These are phyloP conservation scores for Rhodotorula taiwanensis DNA, from an alignment of 768 basidiomycete genomes.

Conservation along the genomic window DNA sequence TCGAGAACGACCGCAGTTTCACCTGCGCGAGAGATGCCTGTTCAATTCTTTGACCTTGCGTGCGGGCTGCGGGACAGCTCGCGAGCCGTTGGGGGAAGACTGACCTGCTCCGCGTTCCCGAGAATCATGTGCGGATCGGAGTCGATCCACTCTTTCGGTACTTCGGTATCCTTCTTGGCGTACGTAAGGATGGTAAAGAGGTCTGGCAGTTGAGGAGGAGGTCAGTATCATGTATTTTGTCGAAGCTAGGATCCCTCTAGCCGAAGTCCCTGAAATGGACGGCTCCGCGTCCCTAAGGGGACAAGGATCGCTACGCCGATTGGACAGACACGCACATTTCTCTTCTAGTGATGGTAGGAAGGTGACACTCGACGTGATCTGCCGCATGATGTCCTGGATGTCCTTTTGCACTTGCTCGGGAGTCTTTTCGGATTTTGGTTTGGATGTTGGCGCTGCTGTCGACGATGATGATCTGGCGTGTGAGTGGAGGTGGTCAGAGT, in stretches of 20 bases:
- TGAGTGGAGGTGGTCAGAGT: too few species aligned
- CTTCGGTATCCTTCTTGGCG: slow-evolving; percentile 81
- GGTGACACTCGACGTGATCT: slow-evolving; percentile 93
- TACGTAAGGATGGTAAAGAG: slow-evolving; percentile 98
- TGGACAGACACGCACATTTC: slow-evolving; percentile 49
- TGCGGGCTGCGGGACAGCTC: too few species aligned
- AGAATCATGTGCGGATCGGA: slow-evolving; percentile 49
- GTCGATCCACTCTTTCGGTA: slow-evolving; percentile 94
- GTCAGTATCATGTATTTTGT: too few species aligned
- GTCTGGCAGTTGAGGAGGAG: slow-evolving; percentile 38
- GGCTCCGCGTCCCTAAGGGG: too few species aligned
- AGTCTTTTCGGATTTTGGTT: slow-evolving; percentile 46
- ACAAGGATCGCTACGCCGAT: slow-evolving; percentile 42
- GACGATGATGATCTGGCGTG: not conserved
- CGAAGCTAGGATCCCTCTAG: too few species aligned
- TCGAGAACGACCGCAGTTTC: slow-evolving; percentile 91
- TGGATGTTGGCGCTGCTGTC: not conserved
- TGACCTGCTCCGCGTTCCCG: slow-evolving; percentile 58
- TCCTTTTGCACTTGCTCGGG: slow-evolving; percentile 83
- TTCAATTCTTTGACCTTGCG: too few species aligned
- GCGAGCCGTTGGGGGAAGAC: too few species aligned
- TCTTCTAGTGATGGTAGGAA: slow-evolving; percentile 94
- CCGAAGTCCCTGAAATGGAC: too few species aligned
- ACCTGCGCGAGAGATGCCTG: slow-evolving; percentile 50
- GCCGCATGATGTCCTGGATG: slow-evolving; percentile 94